phyloP scores from a whole-genome alignment of 352 stramenopile species.

The Peronospora farinosa region DNA sequence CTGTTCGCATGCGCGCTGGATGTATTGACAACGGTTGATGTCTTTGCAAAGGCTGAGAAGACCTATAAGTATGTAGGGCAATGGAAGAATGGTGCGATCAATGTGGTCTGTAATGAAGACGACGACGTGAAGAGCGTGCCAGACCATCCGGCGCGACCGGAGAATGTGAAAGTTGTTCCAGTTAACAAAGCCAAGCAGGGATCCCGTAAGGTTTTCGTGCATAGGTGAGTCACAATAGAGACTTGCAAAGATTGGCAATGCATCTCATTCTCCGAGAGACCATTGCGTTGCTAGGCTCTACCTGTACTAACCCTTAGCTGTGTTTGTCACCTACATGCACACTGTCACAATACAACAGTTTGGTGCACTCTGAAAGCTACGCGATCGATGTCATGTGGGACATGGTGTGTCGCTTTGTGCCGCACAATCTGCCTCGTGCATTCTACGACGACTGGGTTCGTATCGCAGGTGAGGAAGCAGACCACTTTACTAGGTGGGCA shows the following conservation, averaged over 20 bases:
- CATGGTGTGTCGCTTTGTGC: conserved; percentile 47
- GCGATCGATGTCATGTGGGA: conserved; percentile 68
- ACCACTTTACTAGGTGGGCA: conserved; percentile 49
- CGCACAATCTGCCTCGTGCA: conserved; percentile 32
- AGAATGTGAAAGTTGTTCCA: conserved; percentile 40
- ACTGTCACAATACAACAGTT: conserved; percentile 12
- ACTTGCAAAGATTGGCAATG: not conserved
- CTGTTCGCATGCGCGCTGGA: conserved; percentile 43
- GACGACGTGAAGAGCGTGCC: conserved; percentile 39
- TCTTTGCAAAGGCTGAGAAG: conserved; percentile 36
- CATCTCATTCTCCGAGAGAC: too few species aligned
- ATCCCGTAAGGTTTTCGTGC: conserved; percentile 46
- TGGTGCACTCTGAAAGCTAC: conserved; percentile 52
- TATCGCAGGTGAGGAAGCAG: conserved; percentile 42
- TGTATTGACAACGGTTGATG: conserved; percentile 34
- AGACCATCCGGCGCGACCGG: conserved; percentile 37
- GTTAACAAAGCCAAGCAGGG: conserved; percentile 42
- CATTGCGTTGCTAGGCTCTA: not conserved
- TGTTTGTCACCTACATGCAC: not conserved
- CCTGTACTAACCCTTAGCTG: not conserved
- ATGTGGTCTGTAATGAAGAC: conserved; percentile 19
- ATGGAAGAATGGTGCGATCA: conserved; percentile 31
- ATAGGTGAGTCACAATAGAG: conserved; percentile 15
- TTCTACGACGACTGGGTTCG: conserved; percentile 65
- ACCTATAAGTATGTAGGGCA: conserved; percentile 29